Evolutionary conservation across 441 rosid species (phyloP), one percentile per base, ranked within the genome.

Genomic region (Biscutella laevigata): DNA sequence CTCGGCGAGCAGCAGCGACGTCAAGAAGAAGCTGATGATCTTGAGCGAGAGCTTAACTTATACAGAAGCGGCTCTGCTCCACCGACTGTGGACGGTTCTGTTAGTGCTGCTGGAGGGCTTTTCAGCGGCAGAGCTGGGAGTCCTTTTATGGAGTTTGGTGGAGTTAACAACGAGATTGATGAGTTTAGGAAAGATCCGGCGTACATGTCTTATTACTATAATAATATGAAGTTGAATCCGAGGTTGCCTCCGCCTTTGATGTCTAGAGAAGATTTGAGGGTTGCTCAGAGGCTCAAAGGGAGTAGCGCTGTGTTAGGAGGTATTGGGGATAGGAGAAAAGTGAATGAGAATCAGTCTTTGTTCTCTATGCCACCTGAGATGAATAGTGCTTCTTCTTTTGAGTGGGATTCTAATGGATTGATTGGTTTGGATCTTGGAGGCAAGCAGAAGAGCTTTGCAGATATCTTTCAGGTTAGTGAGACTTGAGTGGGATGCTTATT

Each of bases 21-120:
- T 22, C 47, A 59, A 15, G 59, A 76, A 46, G 90, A 84, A 36
- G 77, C 80, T 5, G 83, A 77, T 82, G 90, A 83, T 45, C 74
- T 77, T 1, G 86, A 81, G 76, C 66, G 75, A 29, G 98, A 91
- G 71, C 81, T 88, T 4, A 86, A 86, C 77, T 59, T 85, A 68
- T 84, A 72, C 47, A 78, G 98, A 62, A 83, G 96, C 68, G 98
- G 98, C 53, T 88, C 96, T 60, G 98, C 96, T 3, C 96, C 98
- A 1, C 98, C 98, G 0, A 92, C 98, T 1, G 92, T 88, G 14
- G 91, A 92, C 65, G 98, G 96, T 17, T 92, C 96, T 10, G 35
- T 82, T 40, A 75, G 60, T 70, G 84, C 98, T 4, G 75, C 79
- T 6, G 95, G 94, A 16, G 94, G 89, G 14, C 56, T 91, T 72